A percentile compares a stretch with the other conserved stretches of the same genome.
Evolutionary conservation across 495 filamentous ascomycete genomes (phyloP).

Genomic region (Aspergillus hancockii): DNA sequence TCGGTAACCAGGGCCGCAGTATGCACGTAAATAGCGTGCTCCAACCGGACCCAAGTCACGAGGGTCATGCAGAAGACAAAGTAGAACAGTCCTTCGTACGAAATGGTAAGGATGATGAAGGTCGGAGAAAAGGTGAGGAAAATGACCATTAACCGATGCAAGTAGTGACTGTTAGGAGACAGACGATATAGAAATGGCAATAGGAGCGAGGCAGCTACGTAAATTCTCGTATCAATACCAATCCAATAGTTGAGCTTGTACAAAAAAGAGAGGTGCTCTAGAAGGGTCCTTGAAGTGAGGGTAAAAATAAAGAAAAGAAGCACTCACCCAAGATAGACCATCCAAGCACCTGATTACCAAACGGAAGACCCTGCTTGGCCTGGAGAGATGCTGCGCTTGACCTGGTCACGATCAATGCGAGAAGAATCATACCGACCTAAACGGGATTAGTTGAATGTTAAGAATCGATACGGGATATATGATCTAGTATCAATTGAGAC

Average conservation of each 20-base stretch:
- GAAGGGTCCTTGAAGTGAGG: not conserved
- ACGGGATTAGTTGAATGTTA: slow-evolving; percentile 7
- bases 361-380: slow-evolving; percentile 81
- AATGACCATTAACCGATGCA: slow-evolving; percentile 84
- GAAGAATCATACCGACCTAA: slow-evolving; percentile 75
- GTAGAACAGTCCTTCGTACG: slow-evolving; percentile 97
- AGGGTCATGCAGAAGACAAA: slow-evolving; percentile 82
- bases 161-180: slow-evolving; percentile 81
- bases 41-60: slow-evolving; percentile 86
- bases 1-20: slow-evolving; percentile 32
- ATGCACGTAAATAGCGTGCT: slow-evolving; percentile 73
- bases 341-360: slow-evolving; percentile 84
- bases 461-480: not conserved
- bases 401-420: slow-evolving; percentile 83
- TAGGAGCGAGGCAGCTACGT: slow-evolving; percentile 68
- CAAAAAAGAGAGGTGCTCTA: not conserved
- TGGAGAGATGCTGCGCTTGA: slow-evolving; percentile 81
- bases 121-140: slow-evolving; percentile 92
- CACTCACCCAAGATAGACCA: slow-evolving; percentile 79
- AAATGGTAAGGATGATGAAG: slow-evolving; percentile 96
- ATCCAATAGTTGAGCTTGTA: not conserved
- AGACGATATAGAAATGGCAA: slow-evolving; percentile 81
- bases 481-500: not conserved
- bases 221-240: slow-evolving; percentile 8
- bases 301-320: not conserved